phyloP scores from a whole-genome alignment of 2,329 filamentous ascomycete genomes.

The Pseudogymnoascus verrucosus region DNA sequence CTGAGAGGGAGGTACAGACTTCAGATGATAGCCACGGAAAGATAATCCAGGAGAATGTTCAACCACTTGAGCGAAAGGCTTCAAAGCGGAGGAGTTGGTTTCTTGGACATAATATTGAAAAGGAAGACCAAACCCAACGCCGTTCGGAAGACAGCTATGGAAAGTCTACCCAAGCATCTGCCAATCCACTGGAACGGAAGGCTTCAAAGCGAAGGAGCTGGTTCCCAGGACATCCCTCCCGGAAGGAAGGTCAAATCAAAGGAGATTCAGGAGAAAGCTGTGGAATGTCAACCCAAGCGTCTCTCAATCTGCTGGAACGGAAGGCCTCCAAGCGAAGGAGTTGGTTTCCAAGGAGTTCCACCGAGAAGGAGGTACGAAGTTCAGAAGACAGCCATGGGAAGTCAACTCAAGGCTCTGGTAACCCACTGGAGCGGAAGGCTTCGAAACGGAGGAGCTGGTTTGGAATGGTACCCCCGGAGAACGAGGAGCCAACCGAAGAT shows the following conservation, averaged over 20 bases:
- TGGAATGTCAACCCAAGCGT: not conserved
- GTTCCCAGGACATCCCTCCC: not conserved
- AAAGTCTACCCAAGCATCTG: not conserved
- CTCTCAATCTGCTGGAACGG: not conserved
- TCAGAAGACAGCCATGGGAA: not conserved
- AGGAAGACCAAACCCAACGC: not conserved
- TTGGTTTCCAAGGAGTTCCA: not conserved
- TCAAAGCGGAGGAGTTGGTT: no score
- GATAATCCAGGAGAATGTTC: no score
- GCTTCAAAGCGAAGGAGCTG: not conserved
- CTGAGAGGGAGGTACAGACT: not conserved
- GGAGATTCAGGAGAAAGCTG: not conserved
- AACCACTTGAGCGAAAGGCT: no score
- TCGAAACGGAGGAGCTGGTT: not conserved
- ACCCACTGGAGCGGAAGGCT: not conserved
- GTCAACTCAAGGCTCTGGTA: not conserved
- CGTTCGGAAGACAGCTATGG: not conserved
- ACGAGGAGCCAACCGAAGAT: not conserved
- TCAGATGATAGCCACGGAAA: no score
- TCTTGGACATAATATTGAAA: no score
- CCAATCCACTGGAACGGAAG: not conserved
- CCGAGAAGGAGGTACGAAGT: not conserved
- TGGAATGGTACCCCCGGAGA: not conserved
- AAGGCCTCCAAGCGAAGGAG: not conserved
- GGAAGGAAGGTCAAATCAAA: not conserved